phyloP scores from a whole-genome alignment of 2,329 filamentous ascomycete species.

The Ceratocystis eucalypticola region DNA sequence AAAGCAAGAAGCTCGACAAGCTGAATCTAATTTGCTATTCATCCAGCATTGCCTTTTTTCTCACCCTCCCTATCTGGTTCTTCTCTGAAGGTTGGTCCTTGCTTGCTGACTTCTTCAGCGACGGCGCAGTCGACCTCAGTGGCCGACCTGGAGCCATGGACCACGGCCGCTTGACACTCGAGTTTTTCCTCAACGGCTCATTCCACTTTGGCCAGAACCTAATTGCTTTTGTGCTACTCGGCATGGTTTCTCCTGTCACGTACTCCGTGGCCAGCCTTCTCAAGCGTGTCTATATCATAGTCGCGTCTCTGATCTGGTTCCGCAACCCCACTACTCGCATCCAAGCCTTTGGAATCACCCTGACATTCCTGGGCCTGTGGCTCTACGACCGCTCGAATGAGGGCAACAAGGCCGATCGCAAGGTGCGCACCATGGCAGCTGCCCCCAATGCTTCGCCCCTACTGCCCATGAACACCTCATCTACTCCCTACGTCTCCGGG shows the following conservation, averaged over 20 bases:
- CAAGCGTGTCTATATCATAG: slow-evolving; percentile 93
- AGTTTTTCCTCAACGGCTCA: slow-evolving; percentile 92
- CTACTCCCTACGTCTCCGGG: background rate
- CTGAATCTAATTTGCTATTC: slow-evolving; percentile 94
- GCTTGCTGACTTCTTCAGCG: slow-evolving; percentile 61
- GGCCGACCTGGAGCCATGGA: slow-evolving; percentile 54
- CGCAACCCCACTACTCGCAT: slow-evolving; percentile 71
- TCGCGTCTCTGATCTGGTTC: slow-evolving; percentile 93
- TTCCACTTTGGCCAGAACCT: slow-evolving; percentile 97
- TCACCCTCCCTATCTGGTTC: slow-evolving; percentile 86
- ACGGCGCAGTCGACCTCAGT: slow-evolving; percentile 58
- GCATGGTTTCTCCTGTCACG: slow-evolving; percentile 87
- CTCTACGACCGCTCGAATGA: slow-evolving; percentile 89
- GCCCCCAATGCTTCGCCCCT: slow-evolving; percentile 34
- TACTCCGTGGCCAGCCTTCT: slow-evolving; percentile 94
- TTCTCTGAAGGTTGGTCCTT: slow-evolving; percentile 75
- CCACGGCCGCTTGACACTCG: slow-evolving; percentile 59
- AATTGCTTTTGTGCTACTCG: slow-evolving; percentile 80
- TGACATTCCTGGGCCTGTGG: slow-evolving; percentile 88
- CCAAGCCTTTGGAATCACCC: slow-evolving; percentile 69
- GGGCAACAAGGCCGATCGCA: slow-evolving; percentile 73
- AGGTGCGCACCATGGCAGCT: slow-evolving; percentile 51
- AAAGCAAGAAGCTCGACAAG: slow-evolving; percentile 78
- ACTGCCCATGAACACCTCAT: slow-evolving; percentile 41
- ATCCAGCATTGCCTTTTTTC: slow-evolving; percentile 78